Evolutionary conservation across 2,329 filamentous ascomycete genomes (phyloP).

Genomic region (Apiospora phragmitis): DNA sequence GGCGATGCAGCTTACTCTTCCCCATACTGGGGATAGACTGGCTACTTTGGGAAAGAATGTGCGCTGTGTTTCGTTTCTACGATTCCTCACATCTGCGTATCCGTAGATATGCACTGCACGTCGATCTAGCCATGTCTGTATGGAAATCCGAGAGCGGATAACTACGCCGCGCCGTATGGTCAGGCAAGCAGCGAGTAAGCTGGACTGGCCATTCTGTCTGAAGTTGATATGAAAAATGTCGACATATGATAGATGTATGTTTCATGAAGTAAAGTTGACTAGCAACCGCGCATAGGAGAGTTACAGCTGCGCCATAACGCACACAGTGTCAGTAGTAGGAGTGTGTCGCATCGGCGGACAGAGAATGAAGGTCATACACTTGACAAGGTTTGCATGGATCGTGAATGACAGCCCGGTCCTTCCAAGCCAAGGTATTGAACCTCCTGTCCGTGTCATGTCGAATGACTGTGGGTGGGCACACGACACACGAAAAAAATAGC

Average conservation of each 20-base stretch:
- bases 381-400: conserved; percentile 5
- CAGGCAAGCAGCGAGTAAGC: background rate
- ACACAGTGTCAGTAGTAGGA: background rate
- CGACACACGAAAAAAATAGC: background rate
- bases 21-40: background rate
- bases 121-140: background rate
- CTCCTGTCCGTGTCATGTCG: conserved; percentile 8
- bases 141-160: background rate
- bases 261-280: background rate
- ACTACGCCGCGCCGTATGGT: background rate
- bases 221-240: background rate
- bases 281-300: conserved; percentile 2
- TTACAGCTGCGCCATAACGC: background rate
- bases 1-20: conserved; percentile 1
- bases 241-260: conserved; percentile 1
- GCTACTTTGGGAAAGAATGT: background rate
- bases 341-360: background rate
- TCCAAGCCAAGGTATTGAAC: background rate
- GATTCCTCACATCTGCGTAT: background rate
- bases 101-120: background rate
- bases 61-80: background rate
- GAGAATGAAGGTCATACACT: background rate
- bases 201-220: background rate
- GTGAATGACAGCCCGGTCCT: background rate
- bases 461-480: background rate